Base-by-base conservation (phyloP, 306 rosid species). In the Castanea mollissima region DNA sequence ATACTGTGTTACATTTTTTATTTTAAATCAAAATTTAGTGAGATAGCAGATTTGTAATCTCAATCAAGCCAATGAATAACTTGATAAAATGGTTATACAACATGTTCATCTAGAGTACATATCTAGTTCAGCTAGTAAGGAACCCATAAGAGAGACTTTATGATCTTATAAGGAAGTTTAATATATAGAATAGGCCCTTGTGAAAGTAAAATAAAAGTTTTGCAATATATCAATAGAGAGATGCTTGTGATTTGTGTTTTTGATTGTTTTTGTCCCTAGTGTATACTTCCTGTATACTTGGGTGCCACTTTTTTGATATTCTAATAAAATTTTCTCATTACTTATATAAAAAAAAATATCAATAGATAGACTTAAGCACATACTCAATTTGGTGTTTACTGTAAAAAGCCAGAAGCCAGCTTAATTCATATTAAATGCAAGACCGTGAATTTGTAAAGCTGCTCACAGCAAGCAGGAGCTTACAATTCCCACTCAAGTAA, bases 361-460 rank as follows among this genome's bases (percentile, higher is more conserved):
- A 65, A 31, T 65, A 31, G 49, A 34, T 8, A 67, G 72, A 34
- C 72, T 18, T 18, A 67, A 67, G 27, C 51, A n/a, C 71, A 3
- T 10, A 9, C 32, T 23, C 10, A 67, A 31, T 18, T 8, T 3
- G 9, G 10, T n/a, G 54, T 49, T 49, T 11, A 12, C 54, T 4
- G 5, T 67, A 27, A 35, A 34, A 19, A 67, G 27, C 72, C 72
- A 34, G 51, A 67, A 34, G 16, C 80, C 49, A 56, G 19, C 79
- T 77, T 44, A 69, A 71, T 76, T 56, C 79, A 54, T 55, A 73
- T 23, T 25, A 56, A 65, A 78, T 74, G 71, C 69, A 54, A 74
- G 59, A 62, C 49, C 52, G 57, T 41, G 62, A 56, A 71, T 18
- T 14, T 21, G 32, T 59, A 21, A 34, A 8, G 14, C 19, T 32